Conservation (phyloP, 2,329 filamentous ascomycete genomes). For the Aspergillus flavus region DNA sequence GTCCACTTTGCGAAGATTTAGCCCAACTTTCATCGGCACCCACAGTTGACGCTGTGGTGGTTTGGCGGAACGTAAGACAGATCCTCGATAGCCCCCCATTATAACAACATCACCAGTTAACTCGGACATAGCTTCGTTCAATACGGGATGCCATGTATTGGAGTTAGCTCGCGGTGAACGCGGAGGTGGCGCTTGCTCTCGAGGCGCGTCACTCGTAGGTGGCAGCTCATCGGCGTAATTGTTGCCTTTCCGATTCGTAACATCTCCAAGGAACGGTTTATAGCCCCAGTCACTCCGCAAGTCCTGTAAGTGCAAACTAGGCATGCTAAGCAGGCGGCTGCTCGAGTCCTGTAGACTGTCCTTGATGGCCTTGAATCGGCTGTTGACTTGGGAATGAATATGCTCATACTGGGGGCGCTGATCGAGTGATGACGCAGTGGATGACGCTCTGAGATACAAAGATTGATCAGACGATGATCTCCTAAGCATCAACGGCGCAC, state of each 20-base stretch:
- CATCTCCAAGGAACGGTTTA: conserved; percentile 35
- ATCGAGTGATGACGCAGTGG: conserved; percentile 78
- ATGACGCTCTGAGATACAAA: conserved; percentile 70
- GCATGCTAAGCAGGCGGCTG: conserved; percentile 61
- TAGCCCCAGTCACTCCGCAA: conserved; percentile 41
- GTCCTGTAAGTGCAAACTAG: conserved; percentile 45
- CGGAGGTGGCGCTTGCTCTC: conserved; percentile 6
- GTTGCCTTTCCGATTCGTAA: conserved; percentile 21
- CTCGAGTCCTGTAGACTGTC: conserved; percentile 85
- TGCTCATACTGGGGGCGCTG: conserved; percentile 80
- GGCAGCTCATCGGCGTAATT: conserved; percentile 11
- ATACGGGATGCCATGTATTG: conserved; percentile 46
- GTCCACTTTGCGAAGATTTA: conserved; percentile 90
- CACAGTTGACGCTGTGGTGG: conserved; percentile 84
- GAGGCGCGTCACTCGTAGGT: conserved; percentile 10
- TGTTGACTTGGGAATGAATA: conserved; percentile 83
- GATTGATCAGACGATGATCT: conserved; percentile 77
- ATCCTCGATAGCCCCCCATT: conserved; percentile 88
- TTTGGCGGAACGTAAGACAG: conserved; percentile 80
- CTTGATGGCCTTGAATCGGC: conserved; percentile 83
- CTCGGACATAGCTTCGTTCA: conserved; percentile 64
- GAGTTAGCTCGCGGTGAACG: conserved; percentile 27
- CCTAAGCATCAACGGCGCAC: conserved; percentile 47
- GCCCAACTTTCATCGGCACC: conserved; percentile 89
- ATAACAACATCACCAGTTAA: conserved; percentile 85